A percentile compares a stretch with the other conserved stretches of the same genome.
phyloP scores from a whole-genome alignment of 2,329 filamentous ascomycete species.

The Sclerotiophoma versabilis region DNA sequence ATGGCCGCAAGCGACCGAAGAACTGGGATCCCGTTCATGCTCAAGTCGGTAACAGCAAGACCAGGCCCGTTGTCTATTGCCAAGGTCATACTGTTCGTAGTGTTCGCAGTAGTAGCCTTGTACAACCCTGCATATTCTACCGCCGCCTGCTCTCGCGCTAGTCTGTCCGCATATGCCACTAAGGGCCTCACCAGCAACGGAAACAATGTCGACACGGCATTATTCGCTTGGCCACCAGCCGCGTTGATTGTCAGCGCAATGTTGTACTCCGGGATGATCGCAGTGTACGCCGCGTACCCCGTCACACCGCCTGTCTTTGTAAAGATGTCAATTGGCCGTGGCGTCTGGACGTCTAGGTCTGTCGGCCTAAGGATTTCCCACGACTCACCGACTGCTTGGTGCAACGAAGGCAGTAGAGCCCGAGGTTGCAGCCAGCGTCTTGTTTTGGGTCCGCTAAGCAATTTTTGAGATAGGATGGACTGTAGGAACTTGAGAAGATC shows the following conservation, averaged over 20 bases:
- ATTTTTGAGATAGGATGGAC: constrained; percentile 23
- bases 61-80: constrained; percentile 33
- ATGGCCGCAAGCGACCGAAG: constrained; percentile 21
- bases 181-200: constrained; percentile 19
- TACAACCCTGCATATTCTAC: constrained; percentile 34
- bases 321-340: constrained; percentile 33
- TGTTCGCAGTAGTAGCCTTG: background rate
- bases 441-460: constrained; percentile 24
- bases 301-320: constrained; percentile 35
- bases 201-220: constrained; percentile 23
- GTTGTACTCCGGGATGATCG: constrained; percentile 34
- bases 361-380: constrained; percentile 39
- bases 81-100: constrained; percentile 16
- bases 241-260: constrained; percentile 33
- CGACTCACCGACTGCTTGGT: constrained; percentile 35
- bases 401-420: constrained; percentile 23
- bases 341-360: constrained; percentile 21
- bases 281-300: constrained; percentile 30
- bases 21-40: constrained; percentile 26
- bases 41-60: constrained; percentile 22
- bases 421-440: constrained; percentile 35
- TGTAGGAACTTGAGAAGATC: constrained; percentile 30
- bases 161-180: constrained; percentile 30
- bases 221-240: constrained; percentile 23
- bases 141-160: constrained; percentile 25